Evolutionary conservation across 2,329 filamentous ascomycete species (phyloP), one percentile per base, ranked within the genome.

Genomic region (Alternaria sp.): DNA sequence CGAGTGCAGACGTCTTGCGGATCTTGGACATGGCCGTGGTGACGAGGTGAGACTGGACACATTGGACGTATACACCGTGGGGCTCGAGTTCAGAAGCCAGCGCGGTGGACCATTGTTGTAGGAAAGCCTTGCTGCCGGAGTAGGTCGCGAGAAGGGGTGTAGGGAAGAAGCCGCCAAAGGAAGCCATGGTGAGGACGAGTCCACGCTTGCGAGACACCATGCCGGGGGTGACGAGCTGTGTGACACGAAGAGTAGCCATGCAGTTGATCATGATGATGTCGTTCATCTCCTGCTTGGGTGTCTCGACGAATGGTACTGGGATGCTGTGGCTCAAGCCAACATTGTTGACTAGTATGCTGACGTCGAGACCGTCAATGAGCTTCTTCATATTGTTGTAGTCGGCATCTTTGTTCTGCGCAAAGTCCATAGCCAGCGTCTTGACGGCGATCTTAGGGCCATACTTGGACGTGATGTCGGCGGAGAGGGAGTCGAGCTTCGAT

Each of bases 21-120:
- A 99, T 89, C 86, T 99, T 99, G 82, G 91, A 95, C 96, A 99
- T 99, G 75, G 95, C 93, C 1, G 93, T 95, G 5, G 93, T 97
- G 74, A 99, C 92, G 51, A 99, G 88, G 80, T 99, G 96, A 72
- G 91, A 93, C 71, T 98, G 88, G 26, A 97, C 90, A 52, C 98
- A 88, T 81, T 98, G 90, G n/a, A 97, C 93, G 67, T 93, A 90
- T 44, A 99, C 89, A 61, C 93, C 92, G 72, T 92, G 86, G 1
- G 90, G 88, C 67, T 91, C 88, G 28, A 99, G 87, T 81, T 99
- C 96, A 13, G 90, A 88, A 1, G 91, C 92, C 13, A 99, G 87
- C 11, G 96, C 90, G 6, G 89, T 91, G 69, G 92, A 97, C 96
- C 96, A 99, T 77, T 97, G 91, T 82, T 98, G 95, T 52, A 99